phyloP scores from a whole-genome alignment of 768 basidiomycete genomes.

The Chalciporus pseudorubinellus region DNA sequence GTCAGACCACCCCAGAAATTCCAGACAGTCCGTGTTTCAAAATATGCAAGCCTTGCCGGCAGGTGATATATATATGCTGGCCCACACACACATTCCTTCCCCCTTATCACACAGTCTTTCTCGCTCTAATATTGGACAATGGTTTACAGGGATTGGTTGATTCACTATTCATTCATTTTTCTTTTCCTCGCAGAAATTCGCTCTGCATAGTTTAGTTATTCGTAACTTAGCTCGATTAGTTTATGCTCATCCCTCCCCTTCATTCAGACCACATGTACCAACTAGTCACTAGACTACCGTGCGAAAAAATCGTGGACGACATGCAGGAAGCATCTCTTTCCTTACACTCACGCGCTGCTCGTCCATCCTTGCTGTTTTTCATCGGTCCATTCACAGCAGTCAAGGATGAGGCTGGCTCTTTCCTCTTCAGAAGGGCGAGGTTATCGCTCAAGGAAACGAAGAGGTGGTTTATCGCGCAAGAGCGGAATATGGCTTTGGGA shows the following conservation, averaged over 20 bases:
- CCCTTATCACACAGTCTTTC: background rate
- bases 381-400: constrained; percentile 4
- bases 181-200: background rate
- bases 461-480: constrained; percentile 33
- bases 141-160: background rate
- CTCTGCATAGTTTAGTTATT: constrained; percentile 23
- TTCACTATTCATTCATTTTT: background rate
- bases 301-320: constrained; percentile 8
- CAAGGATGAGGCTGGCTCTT: constrained; percentile 18
- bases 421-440: constrained; percentile 26
- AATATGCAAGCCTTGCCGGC: constrained; percentile 32
- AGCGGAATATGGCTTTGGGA: constrained; percentile 9
- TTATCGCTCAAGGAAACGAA: constrained; percentile 24
- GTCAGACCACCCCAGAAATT: constrained; percentile 10
- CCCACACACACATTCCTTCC: background rate
- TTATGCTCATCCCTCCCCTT: background rate
- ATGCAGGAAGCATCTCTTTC: background rate
- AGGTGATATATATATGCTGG: constrained; percentile 16
- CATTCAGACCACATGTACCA: background rate
- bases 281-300: constrained; percentile 13
- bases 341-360: constrained; percentile 12
- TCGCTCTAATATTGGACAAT: background rate
- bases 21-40: constrained; percentile 21
- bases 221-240: constrained; percentile 20
- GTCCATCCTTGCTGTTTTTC: constrained; percentile 14